Conservation (phyloP, 2,329 filamentous ascomycete genomes). For the Fusarium sp. region DNA sequence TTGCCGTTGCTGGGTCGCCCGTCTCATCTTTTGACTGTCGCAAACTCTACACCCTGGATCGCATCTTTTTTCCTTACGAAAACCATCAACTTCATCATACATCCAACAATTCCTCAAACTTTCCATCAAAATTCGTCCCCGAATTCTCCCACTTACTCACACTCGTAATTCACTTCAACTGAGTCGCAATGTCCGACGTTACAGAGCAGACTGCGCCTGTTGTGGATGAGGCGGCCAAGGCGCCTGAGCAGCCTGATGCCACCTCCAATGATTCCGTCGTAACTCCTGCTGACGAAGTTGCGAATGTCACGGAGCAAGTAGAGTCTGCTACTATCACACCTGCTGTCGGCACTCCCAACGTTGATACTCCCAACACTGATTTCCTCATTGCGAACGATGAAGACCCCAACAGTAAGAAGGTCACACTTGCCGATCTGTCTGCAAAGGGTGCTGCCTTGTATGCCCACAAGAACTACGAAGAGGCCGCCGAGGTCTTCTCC, state of each 20-base stretch:
- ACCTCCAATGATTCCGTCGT: conserved; percentile 2
- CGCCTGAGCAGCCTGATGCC: conserved; percentile 16
- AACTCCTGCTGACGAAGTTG: conserved; percentile 15
- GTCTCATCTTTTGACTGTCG: conserved; percentile 34
- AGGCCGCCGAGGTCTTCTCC: conserved; percentile 88
- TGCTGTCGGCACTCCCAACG: conserved; percentile 18
- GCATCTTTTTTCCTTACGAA: conserved; percentile 18
- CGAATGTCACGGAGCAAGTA: conserved; percentile 29
- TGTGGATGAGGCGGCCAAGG: conserved; percentile 32
- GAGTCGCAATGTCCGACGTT: conserved; percentile 46
- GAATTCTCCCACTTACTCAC: background rate
- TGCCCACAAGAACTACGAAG: conserved; percentile 86
- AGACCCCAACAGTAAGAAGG: conserved; percentile 63
- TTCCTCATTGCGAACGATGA: conserved; percentile 52
- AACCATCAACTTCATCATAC: conserved; percentile 6
- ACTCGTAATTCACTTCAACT: background rate
- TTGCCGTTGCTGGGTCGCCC: conserved; percentile 34
- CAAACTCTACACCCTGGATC: conserved; percentile 33
- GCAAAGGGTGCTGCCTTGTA: conserved; percentile 87
- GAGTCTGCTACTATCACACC: conserved; percentile 37
- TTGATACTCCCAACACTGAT: conserved; percentile 40
- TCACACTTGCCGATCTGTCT: conserved; percentile 80
- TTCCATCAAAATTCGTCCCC: background rate
- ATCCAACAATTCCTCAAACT: background rate
- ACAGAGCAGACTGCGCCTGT: conserved; percentile 44